These are phyloP conservation scores for Pythium sp. DNA, from an alignment of 352 stramenopile genomes.

Conservation along the genomic window DNA sequence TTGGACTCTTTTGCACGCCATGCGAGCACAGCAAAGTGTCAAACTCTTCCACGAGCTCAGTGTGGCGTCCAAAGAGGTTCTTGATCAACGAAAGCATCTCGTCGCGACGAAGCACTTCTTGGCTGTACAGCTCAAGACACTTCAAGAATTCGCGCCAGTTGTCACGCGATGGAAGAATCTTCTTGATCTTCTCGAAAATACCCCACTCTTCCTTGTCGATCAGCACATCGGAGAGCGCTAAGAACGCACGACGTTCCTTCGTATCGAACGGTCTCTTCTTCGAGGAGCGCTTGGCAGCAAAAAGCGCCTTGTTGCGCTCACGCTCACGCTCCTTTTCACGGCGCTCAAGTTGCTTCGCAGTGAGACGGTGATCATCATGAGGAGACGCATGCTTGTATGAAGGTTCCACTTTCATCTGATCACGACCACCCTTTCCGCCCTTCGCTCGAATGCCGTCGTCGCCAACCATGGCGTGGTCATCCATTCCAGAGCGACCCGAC, in stretches of 20 bases:
- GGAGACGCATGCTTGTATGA: constrained; percentile 48
- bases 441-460: constrained; percentile 35
- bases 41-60: constrained; percentile 81
- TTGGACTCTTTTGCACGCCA: constrained; percentile 73
- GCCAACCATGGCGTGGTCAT: constrained; percentile 41
- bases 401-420: constrained; percentile 27
- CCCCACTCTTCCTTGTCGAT: constrained; percentile 86
- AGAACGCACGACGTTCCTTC: constrained; percentile 69
- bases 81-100: constrained; percentile 87
- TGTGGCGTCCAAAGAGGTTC: constrained; percentile 87
- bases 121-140: constrained; percentile 96
- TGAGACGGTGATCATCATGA: constrained; percentile 46
- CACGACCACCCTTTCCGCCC: constrained; percentile 30
- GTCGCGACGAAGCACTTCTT: constrained; percentile 93
- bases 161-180: constrained; percentile 90
- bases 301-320: constrained; percentile 73
- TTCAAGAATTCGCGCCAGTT: constrained; percentile 98
- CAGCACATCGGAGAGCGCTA: constrained; percentile 74
- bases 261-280: constrained; percentile 70
- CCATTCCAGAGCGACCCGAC: constrained; percentile 28
- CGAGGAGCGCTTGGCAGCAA: constrained; percentile 57
- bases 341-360: constrained; percentile 57
- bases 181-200: constrained; percentile 96
- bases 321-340: constrained; percentile 78
- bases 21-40: constrained; percentile 71